A percentile compares a stretch with the other conserved stretches of the same genome.
Evolutionary conservation across 2,329 filamentous ascomycete genomes (phyloP).

Genomic region (Penicillium sp.): DNA sequence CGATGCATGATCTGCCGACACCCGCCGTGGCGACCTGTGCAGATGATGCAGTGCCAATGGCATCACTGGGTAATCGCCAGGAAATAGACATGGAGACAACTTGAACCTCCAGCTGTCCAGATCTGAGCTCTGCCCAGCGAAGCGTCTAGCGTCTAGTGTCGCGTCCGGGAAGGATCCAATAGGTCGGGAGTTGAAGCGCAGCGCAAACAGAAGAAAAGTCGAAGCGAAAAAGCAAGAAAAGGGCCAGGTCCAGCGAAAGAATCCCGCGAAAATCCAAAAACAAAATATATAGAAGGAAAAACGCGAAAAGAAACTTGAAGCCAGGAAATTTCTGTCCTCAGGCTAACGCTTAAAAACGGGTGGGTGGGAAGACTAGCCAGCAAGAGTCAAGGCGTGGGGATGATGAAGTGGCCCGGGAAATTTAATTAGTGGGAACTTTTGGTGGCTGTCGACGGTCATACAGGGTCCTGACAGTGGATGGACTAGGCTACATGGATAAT

Average conservation of each 20-base stretch:
- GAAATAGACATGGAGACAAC: background rate
- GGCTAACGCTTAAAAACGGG: background rate
- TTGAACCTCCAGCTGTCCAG: background rate
- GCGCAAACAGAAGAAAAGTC: background rate
- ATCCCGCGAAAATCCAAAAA: conserved; percentile 6
- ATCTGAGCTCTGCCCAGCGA: background rate
- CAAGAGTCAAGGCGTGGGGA: conserved; percentile 11
- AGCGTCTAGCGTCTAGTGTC: no score
- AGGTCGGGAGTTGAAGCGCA: background rate
- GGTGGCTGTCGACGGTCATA: background rate
- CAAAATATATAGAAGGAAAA: conserved; percentile 10
- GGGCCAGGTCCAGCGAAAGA: background rate
- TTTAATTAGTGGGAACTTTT: conserved; percentile 8
- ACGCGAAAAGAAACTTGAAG: conserved; percentile 8
- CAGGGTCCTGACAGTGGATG: no score
- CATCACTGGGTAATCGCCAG: background rate
- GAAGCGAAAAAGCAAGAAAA: background rate
- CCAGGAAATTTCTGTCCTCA: conserved; percentile 14
- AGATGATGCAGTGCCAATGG: background rate
- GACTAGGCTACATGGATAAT: no score
- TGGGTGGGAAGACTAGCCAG: background rate
- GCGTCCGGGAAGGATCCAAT: background rate
- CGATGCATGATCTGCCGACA: conserved; percentile 6
- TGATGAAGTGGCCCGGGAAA: conserved; percentile 20
- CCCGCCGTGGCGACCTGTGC: conserved; percentile 2